A percentile compares a stretch with the other conserved stretches of the same genome.
Evolutionary conservation across 192 early-diverging fungal species (phyloP).

Genomic region (Podila horticola): DNA sequence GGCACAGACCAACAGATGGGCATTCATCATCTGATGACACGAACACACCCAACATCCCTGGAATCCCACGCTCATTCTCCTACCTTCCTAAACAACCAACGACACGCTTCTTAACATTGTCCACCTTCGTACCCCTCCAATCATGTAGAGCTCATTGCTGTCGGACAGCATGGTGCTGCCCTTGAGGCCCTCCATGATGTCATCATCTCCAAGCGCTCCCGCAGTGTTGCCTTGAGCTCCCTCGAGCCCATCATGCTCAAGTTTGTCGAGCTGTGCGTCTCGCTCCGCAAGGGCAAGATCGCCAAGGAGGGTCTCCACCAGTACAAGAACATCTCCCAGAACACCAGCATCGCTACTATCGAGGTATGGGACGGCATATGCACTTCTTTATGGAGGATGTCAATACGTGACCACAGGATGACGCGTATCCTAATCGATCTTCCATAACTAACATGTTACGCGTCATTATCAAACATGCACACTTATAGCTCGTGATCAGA

Average conservation of each 20-base stretch:
- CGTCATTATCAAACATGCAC: neutral
- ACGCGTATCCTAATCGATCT: neutral
- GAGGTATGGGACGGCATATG: constrained; percentile 60
- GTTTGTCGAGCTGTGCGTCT: constrained; percentile 92
- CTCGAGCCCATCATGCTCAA: constrained; percentile 95
- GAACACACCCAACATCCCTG: neutral
- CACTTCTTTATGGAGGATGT: neutral
- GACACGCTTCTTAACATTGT: neutral
- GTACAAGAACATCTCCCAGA: constrained; percentile 99
- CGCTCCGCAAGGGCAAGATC: constrained; percentile 88
- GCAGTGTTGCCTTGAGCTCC: constrained; percentile 77
- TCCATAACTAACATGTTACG: neutral
- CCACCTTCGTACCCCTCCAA: neutral
- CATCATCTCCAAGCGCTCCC: constrained; percentile 89
- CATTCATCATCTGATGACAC: neutral
- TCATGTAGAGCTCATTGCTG: constrained; percentile 77
- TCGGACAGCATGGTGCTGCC: constrained; percentile 86
- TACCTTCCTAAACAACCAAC: neutral
- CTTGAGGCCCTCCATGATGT: constrained; percentile 91
- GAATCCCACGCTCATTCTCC: neutral
- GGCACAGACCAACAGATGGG: constrained; percentile 7
- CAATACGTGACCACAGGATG: neutral
- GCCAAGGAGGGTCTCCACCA: constrained; percentile 96
- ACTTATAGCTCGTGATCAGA: constrained; percentile 77
- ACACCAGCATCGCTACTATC: constrained; percentile 90